These are phyloP conservation scores for Phialophora macrospora DNA, from an alignment of 2,329 filamentous ascomycete genomes.

Conservation along the genomic window DNA sequence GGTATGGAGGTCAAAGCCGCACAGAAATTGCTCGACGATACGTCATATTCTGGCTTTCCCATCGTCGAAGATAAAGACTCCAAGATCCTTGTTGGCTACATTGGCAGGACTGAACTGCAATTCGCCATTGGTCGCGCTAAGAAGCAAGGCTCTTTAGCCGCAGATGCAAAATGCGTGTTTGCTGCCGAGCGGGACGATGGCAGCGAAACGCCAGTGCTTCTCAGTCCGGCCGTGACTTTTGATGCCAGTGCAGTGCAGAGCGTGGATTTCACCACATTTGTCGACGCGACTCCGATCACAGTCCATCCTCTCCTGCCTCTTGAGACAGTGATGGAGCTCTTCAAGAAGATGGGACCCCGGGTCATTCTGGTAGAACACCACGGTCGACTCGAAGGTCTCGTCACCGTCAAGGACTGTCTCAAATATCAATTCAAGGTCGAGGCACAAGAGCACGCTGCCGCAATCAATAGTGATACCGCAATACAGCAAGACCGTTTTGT, in stretches of 20 bases:
- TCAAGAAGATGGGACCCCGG: constrained; percentile 94
- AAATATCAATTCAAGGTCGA: constrained; percentile 98
- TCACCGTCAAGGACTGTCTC: constrained; percentile 95
- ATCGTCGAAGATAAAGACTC: constrained; percentile 75
- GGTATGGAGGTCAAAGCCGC: constrained; percentile 77
- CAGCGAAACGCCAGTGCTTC: constrained; percentile 34
- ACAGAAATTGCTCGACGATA: constrained; percentile 75
- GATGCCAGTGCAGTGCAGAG: constrained; percentile 63
- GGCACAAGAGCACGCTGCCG: constrained; percentile 69
- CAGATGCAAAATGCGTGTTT: constrained; percentile 76
- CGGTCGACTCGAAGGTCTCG: constrained; percentile 78
- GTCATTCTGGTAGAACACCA: constrained; percentile 92
- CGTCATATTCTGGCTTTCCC: constrained; percentile 89
- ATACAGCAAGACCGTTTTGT: constrained; percentile 66
- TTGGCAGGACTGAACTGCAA: constrained; percentile 86
- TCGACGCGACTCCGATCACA: constrained; percentile 86
- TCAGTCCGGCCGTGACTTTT: constrained; percentile 58
- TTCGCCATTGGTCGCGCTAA: constrained; percentile 86
- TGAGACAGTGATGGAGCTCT: constrained; percentile 97
- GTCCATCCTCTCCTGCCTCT: constrained; percentile 89
- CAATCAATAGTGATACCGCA: constrained; percentile 60
- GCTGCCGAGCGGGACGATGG: constrained; percentile 54
- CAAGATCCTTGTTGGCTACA: constrained; percentile 83
- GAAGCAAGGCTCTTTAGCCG: constrained; percentile 68
- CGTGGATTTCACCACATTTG: constrained; percentile 83